Evolutionary conservation across 2,329 filamentous ascomycete genomes (phyloP).

Genomic region (Phialophora tarda): DNA sequence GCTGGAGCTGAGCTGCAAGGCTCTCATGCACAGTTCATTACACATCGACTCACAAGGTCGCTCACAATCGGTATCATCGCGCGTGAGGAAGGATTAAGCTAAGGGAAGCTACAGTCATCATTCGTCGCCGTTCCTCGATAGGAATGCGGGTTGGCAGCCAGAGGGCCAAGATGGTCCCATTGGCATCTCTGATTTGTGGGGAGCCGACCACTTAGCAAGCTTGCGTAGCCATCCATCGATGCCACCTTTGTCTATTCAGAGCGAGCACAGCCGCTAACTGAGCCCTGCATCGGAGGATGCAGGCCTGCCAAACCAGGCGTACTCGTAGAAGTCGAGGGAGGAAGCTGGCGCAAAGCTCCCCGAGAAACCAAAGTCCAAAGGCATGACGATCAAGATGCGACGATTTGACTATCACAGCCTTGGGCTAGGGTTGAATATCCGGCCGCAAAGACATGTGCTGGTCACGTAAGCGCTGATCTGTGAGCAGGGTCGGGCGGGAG

Average conservation of each 20-base stretch:
- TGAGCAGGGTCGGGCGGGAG: background rate
- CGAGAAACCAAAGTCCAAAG: background rate
- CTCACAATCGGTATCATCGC: background rate
- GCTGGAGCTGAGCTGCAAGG: constrained; percentile 1
- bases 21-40: background rate
- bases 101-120: constrained; percentile 1
- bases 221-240: constrained; percentile 3
- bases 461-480: constrained; percentile 16
- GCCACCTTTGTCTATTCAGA: background rate
- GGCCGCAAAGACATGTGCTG: background rate
- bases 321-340: background rate
- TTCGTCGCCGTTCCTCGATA: background rate
- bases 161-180: background rate
- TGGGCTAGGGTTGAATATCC: background rate
- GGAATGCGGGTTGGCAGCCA: background rate
- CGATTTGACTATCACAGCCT: background rate
- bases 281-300: constrained; percentile 1
- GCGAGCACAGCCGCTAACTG: background rate
- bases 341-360: background rate
- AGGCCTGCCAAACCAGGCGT: background rate
- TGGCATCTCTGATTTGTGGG: background rate
- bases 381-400: background rate
- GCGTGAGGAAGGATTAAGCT: background rate
- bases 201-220: background rate
- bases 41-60: background rate